Percentiles rank a stretch among this genome's conserved stretches.
Conservation (phyloP, 1,284 basidiomycete genomes). For the Ceratobasidium sp. region DNA sequence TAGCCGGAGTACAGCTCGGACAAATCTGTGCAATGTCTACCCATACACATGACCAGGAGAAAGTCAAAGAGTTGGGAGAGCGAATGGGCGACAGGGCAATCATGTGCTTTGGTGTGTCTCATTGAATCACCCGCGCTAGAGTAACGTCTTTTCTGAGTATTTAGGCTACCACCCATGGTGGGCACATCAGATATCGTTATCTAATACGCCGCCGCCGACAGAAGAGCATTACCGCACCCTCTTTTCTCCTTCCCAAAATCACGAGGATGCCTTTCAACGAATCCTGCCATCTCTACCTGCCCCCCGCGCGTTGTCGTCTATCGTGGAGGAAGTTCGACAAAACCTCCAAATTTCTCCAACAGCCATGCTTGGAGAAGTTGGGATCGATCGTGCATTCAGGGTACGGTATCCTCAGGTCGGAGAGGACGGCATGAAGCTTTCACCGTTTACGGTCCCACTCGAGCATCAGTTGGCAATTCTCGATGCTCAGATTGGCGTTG, state of each 20-base stretch:
- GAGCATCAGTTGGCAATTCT: constrained; percentile 75
- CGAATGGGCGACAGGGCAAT: constrained; percentile 68
- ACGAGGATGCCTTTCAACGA: constrained; percentile 56
- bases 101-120: constrained; percentile 73
- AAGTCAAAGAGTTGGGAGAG: constrained; percentile 66
- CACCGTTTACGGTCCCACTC: constrained; percentile 73
- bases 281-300: constrained; percentile 67
- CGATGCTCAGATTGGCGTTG: constrained; percentile 79
- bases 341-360: constrained; percentile 65
- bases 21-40: constrained; percentile 80
- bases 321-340: constrained; percentile 62
- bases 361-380: constrained; percentile 85
- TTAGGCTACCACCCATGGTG: constrained; percentile 88
- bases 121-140: not conserved
- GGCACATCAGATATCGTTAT: constrained; percentile 68
- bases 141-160: not conserved
- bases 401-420: constrained; percentile 58
- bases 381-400: constrained; percentile 75
- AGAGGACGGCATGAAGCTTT: constrained; percentile 57
- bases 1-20: constrained; percentile 60
- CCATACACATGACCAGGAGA: constrained; percentile 64
- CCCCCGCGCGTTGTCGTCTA: constrained; percentile 61
- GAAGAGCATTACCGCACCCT: constrained; percentile 71
- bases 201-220: constrained; percentile 54
- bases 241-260: constrained; percentile 53